Conservation (phyloP, 306 rosid species). For the Sphenostylis stenocarpa region DNA sequence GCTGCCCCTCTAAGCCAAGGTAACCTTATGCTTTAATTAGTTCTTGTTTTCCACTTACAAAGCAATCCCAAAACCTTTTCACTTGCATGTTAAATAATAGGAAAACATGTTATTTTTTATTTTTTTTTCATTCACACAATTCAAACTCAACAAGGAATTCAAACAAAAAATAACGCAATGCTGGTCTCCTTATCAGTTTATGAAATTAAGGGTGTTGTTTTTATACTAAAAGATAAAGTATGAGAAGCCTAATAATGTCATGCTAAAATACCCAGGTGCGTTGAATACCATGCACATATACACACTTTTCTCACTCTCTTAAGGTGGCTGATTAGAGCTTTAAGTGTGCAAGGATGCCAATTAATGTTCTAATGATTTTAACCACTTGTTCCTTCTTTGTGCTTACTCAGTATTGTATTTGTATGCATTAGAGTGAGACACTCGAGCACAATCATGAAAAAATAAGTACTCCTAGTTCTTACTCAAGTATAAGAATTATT, state of each 20-base stretch:
- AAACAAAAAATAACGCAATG: too few relatives aligned
- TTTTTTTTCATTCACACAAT: too few relatives aligned
- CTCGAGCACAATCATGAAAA: constrained; percentile 35
- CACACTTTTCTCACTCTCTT: neutral
- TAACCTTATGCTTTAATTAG: constrained; percentile 39
- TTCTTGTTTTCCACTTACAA: constrained; percentile 26
- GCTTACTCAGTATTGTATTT: neutral
- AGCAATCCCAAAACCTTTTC: constrained; percentile 29
- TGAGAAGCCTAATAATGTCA: neutral
- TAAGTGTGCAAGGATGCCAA: neutral
- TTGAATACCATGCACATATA: neutral
- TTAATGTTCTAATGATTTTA: constrained; percentile 24
- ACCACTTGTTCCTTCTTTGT: constrained; percentile 10
- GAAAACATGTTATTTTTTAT: too few relatives aligned
- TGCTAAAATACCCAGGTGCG: neutral
- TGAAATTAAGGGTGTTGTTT: too few relatives aligned
- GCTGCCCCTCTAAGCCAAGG: constrained; percentile 64
- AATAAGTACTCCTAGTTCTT: neutral
- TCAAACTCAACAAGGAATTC: too few relatives aligned
- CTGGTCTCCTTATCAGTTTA: too few relatives aligned
- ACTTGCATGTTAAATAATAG: neutral
- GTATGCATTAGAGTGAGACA: constrained; percentile 26
- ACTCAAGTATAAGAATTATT: constrained; percentile 29
- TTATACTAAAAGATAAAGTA: neutral
- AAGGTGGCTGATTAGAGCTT: neutral